Evolutionary conservation across 2,329 filamentous ascomycete genomes (phyloP), one percentile per base, ranked within the genome.

Genomic region (Arthrobotrys entomopaga): DNA sequence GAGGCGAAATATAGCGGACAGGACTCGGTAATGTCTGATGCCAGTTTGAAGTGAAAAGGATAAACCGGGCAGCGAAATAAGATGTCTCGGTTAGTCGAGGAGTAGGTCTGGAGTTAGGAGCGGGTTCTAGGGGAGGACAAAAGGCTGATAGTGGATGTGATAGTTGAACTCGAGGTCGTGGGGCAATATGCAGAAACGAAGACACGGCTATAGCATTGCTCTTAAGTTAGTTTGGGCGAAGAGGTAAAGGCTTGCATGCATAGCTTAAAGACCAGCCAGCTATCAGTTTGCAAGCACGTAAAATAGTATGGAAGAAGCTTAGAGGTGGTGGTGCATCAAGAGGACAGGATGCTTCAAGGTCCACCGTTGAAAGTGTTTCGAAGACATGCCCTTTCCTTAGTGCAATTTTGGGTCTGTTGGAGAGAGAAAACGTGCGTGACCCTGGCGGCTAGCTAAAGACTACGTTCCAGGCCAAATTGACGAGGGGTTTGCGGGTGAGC

Each of bases 211-310:
- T 73, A 73, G 48, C 42, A 64, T 40, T 43, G 57, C 46, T 26
- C 20, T 67, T 56, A 58, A 64, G 70, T 74, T 74, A 74, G 70
- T 64, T 67, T 59, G 57, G 52, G 67, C 43, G 56, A 59, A 74
- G 46, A 53, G 34, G 50, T 46, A 40, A 22, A 34, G 38, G 29
- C 24, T 24, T 34, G 61, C 56, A 48, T 34, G 61, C 56, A 48
- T 7, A 53, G 43, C 42, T 46, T n/a, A n/a, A n/a, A n/a, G n/a
- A n/a, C 42, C 42, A 19, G 57, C 29, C 59, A 26, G 38, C 29
- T 26, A 64, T 42, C 29, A 38, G 20, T 29, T 38, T 42, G 29
- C 13, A 34, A 42, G 57, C 15, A 43, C 50, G 48, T 46, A 56
- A 61, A 38, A 72, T 22, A 13, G 8, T 24, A 20, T 19, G 46